Evolutionary conservation across 345 rosid species (phyloP).

Genomic region (Heritiera fomes): DNA sequence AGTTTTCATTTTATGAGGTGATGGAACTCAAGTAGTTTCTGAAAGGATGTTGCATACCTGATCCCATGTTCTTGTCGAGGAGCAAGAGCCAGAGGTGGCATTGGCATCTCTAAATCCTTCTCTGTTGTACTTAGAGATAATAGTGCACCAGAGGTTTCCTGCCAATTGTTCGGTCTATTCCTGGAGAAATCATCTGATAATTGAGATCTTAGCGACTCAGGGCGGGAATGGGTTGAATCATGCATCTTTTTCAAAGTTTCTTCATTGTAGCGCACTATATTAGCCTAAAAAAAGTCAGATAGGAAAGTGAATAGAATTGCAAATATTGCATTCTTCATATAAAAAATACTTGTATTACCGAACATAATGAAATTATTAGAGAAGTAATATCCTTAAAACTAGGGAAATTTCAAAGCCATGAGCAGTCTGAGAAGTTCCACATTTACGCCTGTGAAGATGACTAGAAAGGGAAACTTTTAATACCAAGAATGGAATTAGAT

Average conservation of each 20-base stretch:
- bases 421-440: not conserved
- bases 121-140: conserved; percentile 44
- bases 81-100: conserved; percentile 79
- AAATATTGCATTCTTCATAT: not conserved
- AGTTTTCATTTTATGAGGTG: not conserved
- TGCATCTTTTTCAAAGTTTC: conserved; percentile 58
- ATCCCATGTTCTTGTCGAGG: conserved; percentile 58
- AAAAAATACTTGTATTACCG: not conserved
- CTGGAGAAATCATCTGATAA: conserved; percentile 42
- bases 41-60: conserved; percentile 45
- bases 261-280: conserved; percentile 75
- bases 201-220: conserved; percentile 52
- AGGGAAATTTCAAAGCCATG: not conserved
- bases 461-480: not conserved
- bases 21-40: not conserved
- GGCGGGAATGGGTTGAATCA: conserved; percentile 38
- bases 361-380: not conserved
- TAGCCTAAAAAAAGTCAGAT: conserved; percentile 48
- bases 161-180: conserved; percentile 25
- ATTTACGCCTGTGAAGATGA: conserved; percentile 7
- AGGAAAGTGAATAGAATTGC: not conserved
- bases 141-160: conserved; percentile 31
- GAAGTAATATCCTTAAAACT: not conserved
- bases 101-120: conserved; percentile 82
- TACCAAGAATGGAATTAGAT: not conserved